Base-by-base conservation (phyloP, 371 early-diverging fungal species). In the Circinella minor region DNA sequence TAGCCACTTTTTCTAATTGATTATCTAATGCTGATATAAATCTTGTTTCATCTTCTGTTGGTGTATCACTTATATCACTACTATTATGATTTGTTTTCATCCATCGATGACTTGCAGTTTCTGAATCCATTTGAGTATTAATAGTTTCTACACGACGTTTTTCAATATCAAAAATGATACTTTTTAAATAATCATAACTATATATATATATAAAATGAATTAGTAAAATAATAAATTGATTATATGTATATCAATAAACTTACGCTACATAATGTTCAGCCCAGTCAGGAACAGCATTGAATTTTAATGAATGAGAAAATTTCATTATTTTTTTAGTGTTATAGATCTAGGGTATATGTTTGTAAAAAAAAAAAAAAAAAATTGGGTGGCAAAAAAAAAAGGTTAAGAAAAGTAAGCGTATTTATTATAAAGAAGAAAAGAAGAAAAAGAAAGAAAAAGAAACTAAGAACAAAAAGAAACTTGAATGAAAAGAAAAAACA, bases 1-100 rank as follows among this genome's bases (percentile, higher is more conserved):
- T 51, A n/a, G 38, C n/a, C 18, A 75, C 66, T 55, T 75, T 75
- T 0, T 75, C 63, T 27, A 75, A 69, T 27, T 75, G 75, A 14
- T 34, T 27, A 66, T 67, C 65, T 34, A 71, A 39, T 36, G 64
- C 70, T 18, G 61, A 34, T 34, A 46, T 34, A 34, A 73, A 69
- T 14, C 18, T 20, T 8, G 61, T 17, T 10, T 69, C 66, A 20
- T 63, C 68, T n/a, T 62, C 37, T 49, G 55, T 55, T 43, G 54
- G 8, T 43, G 63, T 46, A 39, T 14, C 8, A 36, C 54, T 5
- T 1, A 15, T 15, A 15, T 65, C 18, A 48, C 37, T 54, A 8
- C 36, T 9, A 39, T 0, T 1, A 27, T 27, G 27, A 27, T 27
- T 27, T 27, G 27, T 27, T n/a, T 57, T 67, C 27, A 38, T 67